phyloP scores from a whole-genome alignment of 495 filamentous ascomycete genomes.

The Hypoxylon lenormandii region DNA sequence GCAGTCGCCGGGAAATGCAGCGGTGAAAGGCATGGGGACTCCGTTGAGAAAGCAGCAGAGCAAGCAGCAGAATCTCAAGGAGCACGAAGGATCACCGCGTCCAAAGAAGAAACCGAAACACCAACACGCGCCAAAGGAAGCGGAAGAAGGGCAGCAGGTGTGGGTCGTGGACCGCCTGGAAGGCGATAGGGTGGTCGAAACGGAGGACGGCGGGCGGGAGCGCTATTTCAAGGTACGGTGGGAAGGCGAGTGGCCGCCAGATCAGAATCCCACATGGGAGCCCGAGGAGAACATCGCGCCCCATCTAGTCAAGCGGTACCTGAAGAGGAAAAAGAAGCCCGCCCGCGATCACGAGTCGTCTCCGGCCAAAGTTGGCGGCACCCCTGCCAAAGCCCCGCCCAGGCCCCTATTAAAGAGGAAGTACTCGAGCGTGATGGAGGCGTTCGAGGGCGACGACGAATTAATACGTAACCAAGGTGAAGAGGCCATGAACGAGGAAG shows the following conservation, averaged over 20 bases:
- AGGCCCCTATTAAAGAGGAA: conserved; percentile 36
- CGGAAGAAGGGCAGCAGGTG: conserved; percentile 40
- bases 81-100: neutral
- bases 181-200: conserved; percentile 49
- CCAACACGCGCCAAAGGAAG: conserved; percentile 2
- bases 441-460: conserved; percentile 53
- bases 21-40: neutral
- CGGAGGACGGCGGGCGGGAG: conserved; percentile 37
- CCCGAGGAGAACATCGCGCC: conserved; percentile 57
- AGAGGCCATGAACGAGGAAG: neutral
- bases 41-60: neutral
- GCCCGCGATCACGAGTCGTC: neutral
- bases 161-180: conserved; percentile 58
- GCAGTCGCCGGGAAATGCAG: neutral
- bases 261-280: conserved; percentile 63
- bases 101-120: conserved; percentile 9
- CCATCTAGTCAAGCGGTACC: conserved; percentile 49
- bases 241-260: conserved; percentile 61
- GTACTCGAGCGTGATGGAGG: conserved; percentile 58
- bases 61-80: neutral
- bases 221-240: conserved; percentile 59
- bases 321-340: conserved; percentile 32
- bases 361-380: neutral
- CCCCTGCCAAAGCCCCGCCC: conserved; percentile 2
- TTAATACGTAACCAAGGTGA: neutral